Percentiles rank a stretch among this genome's conserved stretches.
These are phyloP conservation scores for Fraxinus pennsylvanica DNA, from an alignment of 257 asterid genomes.

Conservation along the genomic window DNA sequence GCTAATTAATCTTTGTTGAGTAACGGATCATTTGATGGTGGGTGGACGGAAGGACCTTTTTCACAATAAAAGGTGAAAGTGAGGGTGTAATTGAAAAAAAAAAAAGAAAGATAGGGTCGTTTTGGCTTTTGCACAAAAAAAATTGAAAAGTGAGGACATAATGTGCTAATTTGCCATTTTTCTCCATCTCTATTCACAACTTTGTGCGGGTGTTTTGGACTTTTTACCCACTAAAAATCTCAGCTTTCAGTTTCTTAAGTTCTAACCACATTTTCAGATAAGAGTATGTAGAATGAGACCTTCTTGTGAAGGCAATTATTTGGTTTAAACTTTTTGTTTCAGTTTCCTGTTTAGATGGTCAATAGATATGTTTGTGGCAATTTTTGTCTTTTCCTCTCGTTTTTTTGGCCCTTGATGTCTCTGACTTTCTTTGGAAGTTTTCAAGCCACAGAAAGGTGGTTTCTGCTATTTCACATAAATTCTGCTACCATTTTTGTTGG, in stretches of 20 bases:
- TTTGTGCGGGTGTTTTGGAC: constrained; percentile 32
- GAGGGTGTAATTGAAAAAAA: too few species aligned
- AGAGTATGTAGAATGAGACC: constrained; percentile 15
- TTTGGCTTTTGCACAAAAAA: too few species aligned
- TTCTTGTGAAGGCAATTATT: not conserved
- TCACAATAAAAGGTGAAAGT: too few species aligned
- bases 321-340: not conserved
- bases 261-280: constrained; percentile 22
- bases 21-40: too few species aligned
- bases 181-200: not conserved
- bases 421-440: constrained; percentile 32
- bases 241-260: constrained; percentile 12
- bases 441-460: constrained; percentile 17
- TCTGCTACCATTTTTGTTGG: not conserved
- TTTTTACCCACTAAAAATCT: not conserved
- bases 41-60: too few species aligned
- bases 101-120: too few species aligned
- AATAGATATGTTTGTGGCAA: not conserved
- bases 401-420: constrained; percentile 32
- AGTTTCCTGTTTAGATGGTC: constrained; percentile 17
- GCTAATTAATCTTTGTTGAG: too few species aligned
- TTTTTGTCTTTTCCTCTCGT: constrained; percentile 35
- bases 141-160: too few species aligned
- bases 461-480: not conserved
- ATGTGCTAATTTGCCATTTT: not conserved